Evolutionary conservation across 352 stramenopile genomes (phyloP).

Genomic region (Globisporangium recalcitrans): DNA sequence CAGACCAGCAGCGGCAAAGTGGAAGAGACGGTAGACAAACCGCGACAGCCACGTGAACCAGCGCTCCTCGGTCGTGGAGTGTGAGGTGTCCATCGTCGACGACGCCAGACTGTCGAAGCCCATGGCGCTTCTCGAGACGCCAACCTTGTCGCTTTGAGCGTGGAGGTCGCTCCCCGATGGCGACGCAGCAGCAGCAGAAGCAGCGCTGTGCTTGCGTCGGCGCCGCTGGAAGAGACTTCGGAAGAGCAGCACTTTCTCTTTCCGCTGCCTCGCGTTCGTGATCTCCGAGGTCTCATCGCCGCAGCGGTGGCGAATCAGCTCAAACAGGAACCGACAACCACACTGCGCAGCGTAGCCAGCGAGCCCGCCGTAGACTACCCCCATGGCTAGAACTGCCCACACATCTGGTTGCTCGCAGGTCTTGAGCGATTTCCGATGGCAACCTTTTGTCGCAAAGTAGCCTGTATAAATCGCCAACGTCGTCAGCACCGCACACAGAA

Average conservation of each 20-base stretch:
- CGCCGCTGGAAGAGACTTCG: slow-evolving; percentile 25
- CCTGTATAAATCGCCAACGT: slow-evolving; percentile 42
- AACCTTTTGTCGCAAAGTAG: slow-evolving; percentile 53
- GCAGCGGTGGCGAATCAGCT: slow-evolving; percentile 53
- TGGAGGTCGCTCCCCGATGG: not conserved
- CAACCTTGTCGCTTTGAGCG: not conserved
- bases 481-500: slow-evolving; percentile 39
- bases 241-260: slow-evolving; percentile 75
- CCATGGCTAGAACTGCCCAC: slow-evolving; percentile 41
- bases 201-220: not conserved
- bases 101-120: not conserved
- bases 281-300: slow-evolving; percentile 60
- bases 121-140: not conserved
- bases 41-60: slow-evolving; percentile 66
- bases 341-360: slow-evolving; percentile 40
- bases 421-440: slow-evolving; percentile 50
- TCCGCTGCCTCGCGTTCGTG: slow-evolving; percentile 49
- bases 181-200: not conserved
- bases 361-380: slow-evolving; percentile 49
- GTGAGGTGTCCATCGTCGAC: slow-evolving; percentile 40
- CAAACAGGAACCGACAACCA: slow-evolving; percentile 32
- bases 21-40: slow-evolving; percentile 39
- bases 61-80: slow-evolving; percentile 67
- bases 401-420: slow-evolving; percentile 50
- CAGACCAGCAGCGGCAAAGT: slow-evolving; percentile 22